These are phyloP conservation scores for Entomortierella beljakovae DNA, from an alignment of 192 early-diverging fungal species.

Conservation along the genomic window DNA sequence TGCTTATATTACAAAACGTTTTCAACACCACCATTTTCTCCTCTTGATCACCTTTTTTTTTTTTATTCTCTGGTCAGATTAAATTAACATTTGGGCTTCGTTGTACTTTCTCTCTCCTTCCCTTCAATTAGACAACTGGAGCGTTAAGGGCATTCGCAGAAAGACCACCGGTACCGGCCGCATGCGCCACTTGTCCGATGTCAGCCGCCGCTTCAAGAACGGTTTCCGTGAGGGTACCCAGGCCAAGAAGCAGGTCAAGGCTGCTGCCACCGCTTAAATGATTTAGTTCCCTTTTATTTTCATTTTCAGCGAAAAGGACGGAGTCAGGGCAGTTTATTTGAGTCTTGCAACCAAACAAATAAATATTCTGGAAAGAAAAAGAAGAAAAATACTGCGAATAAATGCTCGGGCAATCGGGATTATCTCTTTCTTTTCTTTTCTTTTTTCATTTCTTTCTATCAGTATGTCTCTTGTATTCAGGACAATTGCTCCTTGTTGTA, in stretches of 20 bases:
- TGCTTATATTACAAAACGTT: no score
- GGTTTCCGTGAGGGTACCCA: slow-evolving; percentile 91
- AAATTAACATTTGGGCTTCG: no score
- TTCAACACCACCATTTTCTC: no score
- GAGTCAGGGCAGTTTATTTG: neutral
- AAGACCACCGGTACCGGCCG: slow-evolving; percentile 99
- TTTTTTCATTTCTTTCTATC: no score
- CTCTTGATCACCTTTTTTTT: no score
- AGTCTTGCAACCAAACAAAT: neutral
- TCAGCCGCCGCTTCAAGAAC: slow-evolving; percentile 94
- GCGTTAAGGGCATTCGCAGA: slow-evolving; percentile 95
- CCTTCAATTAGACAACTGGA: slow-evolving; percentile 84
- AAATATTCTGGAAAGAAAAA: neutral
- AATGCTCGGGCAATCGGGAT: slow-evolving; percentile 1
- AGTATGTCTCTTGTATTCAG: neutral
- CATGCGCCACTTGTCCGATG: slow-evolving; percentile 95
- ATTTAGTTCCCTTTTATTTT: neutral
- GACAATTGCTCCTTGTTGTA: neutral
- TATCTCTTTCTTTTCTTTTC: neutral
- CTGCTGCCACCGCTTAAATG: slow-evolving; percentile 23
- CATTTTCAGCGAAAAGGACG: neutral
- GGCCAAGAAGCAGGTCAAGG: slow-evolving; percentile 56
- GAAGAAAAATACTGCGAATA: slow-evolving; percentile 1
- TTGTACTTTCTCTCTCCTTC: neutral
- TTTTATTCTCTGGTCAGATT: no score